Percentiles rank a stretch among this genome's conserved stretches.
These are phyloP conservation scores for Phytopythium aichiense DNA, from an alignment of 352 stramenopile genomes.

Conservation along the genomic window DNA sequence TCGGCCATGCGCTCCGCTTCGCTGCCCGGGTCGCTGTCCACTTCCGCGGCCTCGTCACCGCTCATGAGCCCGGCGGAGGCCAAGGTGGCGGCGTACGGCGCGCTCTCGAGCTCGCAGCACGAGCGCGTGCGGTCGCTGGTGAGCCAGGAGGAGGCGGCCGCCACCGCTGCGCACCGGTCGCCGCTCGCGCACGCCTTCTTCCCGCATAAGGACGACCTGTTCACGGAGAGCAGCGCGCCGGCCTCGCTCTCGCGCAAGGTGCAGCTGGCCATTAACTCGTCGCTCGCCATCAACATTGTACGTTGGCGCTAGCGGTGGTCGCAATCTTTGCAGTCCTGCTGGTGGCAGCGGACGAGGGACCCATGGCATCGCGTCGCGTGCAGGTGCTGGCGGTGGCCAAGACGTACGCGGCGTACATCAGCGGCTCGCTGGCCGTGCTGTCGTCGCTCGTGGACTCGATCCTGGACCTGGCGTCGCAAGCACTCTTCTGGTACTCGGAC, in stretches of 20 bases:
- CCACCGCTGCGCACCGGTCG: constrained; percentile 33
- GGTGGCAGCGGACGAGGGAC: neutral
- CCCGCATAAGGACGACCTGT: constrained; percentile 53
- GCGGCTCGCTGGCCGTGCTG: constrained; percentile 90
- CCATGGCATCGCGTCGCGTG: too few relatives aligned
- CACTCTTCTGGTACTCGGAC: constrained; percentile 94
- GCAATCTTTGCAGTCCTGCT: neutral
- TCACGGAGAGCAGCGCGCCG: constrained; percentile 34
- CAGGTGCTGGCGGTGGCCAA: constrained; percentile 63
- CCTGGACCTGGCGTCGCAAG: constrained; percentile 92
- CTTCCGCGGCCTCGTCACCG: neutral
- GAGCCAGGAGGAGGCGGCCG: constrained; percentile 3
- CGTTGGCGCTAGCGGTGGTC: constrained; percentile 11
- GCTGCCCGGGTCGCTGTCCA: neutral
- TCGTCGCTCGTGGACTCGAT: constrained; percentile 94
- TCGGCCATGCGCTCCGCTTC: neutral
- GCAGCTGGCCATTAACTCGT: constrained; percentile 66
- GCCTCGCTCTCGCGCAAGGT: constrained; percentile 40
- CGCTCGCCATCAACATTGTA: constrained; percentile 69
- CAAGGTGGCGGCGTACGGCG: neutral
- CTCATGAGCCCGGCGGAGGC: neutral
- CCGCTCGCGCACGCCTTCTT: constrained; percentile 68
- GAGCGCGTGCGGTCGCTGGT: constrained; percentile 7
- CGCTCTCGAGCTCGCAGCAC: constrained; percentile 1
- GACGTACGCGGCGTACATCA: constrained; percentile 76